Evolutionary conservation across 2,329 filamentous ascomycete genomes (phyloP).

Genomic region (Zymoseptoria pseudotritici): DNA sequence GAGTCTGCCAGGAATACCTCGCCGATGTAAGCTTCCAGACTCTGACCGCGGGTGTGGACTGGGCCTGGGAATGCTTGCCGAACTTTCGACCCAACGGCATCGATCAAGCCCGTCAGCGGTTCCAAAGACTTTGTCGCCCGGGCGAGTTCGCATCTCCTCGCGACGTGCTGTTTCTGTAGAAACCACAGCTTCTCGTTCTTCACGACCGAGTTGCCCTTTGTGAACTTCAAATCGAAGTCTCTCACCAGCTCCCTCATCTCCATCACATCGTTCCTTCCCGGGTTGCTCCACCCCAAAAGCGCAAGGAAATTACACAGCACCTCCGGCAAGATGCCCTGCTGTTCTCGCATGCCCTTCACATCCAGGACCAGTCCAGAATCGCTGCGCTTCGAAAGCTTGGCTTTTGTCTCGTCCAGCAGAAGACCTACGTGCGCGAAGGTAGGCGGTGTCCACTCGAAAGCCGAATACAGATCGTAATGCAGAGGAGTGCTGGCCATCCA

Average conservation of each 20-base stretch:
- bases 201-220: slow-evolving; percentile 80
- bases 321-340: slow-evolving; percentile 55
- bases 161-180: slow-evolving; percentile 66
- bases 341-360: slow-evolving; percentile 49
- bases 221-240: slow-evolving; percentile 80
- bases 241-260: slow-evolving; percentile 62
- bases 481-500: slow-evolving; percentile 93
- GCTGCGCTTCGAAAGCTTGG: slow-evolving; percentile 66
- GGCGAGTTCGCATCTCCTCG: slow-evolving; percentile 39
- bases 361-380: slow-evolving; percentile 47
- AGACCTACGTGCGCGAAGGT: slow-evolving; percentile 44
- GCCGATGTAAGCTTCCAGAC: slow-evolving; percentile 39
- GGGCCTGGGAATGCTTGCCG: neutral
- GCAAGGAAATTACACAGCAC: slow-evolving; percentile 74
- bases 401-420: slow-evolving; percentile 40
- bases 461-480: slow-evolving; percentile 51
- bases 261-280: slow-evolving; percentile 61
- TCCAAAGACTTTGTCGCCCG: slow-evolving; percentile 32
- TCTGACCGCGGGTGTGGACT: slow-evolving; percentile 2
- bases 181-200: slow-evolving; percentile 71
- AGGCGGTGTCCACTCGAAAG: slow-evolving; percentile 44
- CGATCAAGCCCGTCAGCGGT: slow-evolving; percentile 31
- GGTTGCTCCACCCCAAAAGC: slow-evolving; percentile 75
- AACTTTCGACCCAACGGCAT: slow-evolving; percentile 8
- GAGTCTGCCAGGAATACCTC: slow-evolving; percentile 47